Evolutionary conservation across 257 asterid species (phyloP).

Genomic region (Cinchona pubescens): DNA sequence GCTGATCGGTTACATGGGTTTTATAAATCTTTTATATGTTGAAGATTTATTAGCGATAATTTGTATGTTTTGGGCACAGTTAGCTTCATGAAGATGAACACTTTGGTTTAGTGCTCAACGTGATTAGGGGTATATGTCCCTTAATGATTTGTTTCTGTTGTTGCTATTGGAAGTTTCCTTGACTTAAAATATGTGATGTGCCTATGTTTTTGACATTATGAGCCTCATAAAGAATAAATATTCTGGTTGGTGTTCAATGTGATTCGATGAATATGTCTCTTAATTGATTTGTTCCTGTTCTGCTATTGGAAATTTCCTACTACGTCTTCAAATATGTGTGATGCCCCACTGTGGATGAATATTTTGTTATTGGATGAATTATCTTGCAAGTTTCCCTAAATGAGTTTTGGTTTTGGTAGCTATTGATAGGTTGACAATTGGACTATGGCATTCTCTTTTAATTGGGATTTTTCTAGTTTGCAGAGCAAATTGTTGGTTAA

Average conservation of each 20-base stretch:
- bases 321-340: background rate
- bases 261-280: background rate
- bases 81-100: background rate
- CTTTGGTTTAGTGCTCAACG: background rate
- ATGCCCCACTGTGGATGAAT: background rate
- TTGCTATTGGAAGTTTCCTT: background rate
- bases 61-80: no score
- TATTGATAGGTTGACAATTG: background rate
- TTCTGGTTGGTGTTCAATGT: background rate
- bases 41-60: background rate
- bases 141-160: background rate
- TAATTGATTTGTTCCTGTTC: background rate
- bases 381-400: background rate
- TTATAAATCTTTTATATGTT: background rate
- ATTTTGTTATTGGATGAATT: background rate
- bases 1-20: background rate
- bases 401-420: background rate
- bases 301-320: background rate
- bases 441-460: background rate
- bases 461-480: background rate
- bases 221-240: background rate
- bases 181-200: background rate
- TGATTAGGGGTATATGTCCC: background rate
- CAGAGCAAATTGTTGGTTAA: background rate
- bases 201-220: background rate